Percentiles rank a stretch among this genome's conserved stretches.
These are phyloP conservation scores for Chlorella sorokiniana DNA, from an alignment of 139 green algal species.

Conservation along the genomic window DNA sequence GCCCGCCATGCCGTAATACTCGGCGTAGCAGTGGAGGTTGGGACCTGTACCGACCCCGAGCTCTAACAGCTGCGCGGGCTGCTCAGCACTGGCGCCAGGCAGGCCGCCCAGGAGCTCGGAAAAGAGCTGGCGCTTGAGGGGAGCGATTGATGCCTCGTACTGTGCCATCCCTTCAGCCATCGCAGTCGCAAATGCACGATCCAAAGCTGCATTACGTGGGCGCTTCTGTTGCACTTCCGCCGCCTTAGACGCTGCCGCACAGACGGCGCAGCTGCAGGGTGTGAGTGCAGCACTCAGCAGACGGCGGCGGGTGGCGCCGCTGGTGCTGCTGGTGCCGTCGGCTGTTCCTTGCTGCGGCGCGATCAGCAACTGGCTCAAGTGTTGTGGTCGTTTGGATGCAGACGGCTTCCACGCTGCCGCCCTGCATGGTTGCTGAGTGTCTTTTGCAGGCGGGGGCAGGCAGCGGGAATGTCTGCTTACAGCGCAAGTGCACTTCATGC, in stretches of 20 bases:
- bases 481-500: too few species aligned
- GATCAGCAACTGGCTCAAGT: neutral
- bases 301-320: neutral
- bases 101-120: conserved; percentile 7
- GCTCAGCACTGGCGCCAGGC: neutral
- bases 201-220: neutral
- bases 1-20: neutral
- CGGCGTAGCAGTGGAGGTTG: conserved; percentile 1
- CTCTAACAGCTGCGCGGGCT: conserved; percentile 51
- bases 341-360: too few species aligned
- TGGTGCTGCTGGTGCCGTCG: too few species aligned
- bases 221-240: neutral
- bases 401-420: too few species aligned
- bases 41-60: conserved; percentile 64
- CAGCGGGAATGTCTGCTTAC: too few species aligned
- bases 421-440: too few species aligned
- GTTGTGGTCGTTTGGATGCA: too few species aligned
- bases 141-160: neutral
- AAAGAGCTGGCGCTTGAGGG: conserved; percentile 23
- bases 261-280: neutral
- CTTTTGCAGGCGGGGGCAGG: too few species aligned
- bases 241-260: neutral
- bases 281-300: neutral
- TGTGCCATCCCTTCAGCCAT: conserved; percentile 26
- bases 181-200: neutral